Base-by-base conservation (phyloP, 768 basidiomycete genomes). In the Dentipellis fragilis region DNA sequence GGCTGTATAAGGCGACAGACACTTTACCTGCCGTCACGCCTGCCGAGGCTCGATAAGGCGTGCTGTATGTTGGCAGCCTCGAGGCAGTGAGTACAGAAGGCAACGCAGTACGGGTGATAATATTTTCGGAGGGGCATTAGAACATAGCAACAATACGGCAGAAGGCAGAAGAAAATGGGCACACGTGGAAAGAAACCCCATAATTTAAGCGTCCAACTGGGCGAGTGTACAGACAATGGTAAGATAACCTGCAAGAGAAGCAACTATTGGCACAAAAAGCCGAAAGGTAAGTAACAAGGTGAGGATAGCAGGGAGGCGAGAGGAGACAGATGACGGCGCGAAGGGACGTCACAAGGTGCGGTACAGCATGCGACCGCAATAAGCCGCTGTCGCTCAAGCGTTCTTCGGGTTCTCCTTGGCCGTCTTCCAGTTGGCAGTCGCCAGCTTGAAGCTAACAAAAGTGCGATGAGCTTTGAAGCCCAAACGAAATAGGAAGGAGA, bases 401-500 rank as follows among this genome's bases (percentile, higher is more conserved):
- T 55, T 63, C 62, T 45, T 56, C 22, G 36, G 66, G 64, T 77
- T 80, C 0, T 85, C 83, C 64, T 81, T 82, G 51, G 84, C 76
- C 60, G 74, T 80, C 69, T 86, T 87, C 87, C 87, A 90, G 72
- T 89, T 89, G 48, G 80, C 60, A 1, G 87, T 84, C 16, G 87
- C 87, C 52, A 76, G 61, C 69, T 85, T 89, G 72, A 90, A 85
- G 64, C 85, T 84, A 57, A 34, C 54, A n/a, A 47, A 54, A 56
- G 58, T 35, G 57, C 46, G 57, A 53, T 55, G 50, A 47, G 59
- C 34, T 39, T 58, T 46, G 11, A 48, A 62, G 36, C 52, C 29
- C 50, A 34, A 29, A 10, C 38, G 10, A 35, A 17, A 10, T n/a
- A 46, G 10, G 34, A 5, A 48, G 19, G 49, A 35, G 49, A 59